Conservation (phyloP, 805 yeast species). For the Spathaspora arborariae region DNA sequence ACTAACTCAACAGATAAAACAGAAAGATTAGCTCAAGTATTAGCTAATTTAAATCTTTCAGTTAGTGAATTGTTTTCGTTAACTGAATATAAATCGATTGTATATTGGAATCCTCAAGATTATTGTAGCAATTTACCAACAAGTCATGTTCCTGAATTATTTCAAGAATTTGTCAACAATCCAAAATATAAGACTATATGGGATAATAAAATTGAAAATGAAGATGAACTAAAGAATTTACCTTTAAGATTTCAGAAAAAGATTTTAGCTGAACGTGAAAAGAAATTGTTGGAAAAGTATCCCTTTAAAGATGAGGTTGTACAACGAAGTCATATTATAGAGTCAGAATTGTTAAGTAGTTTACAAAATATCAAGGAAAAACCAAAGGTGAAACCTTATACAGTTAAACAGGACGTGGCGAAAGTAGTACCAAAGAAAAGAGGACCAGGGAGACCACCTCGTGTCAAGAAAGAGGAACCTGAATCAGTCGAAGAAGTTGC, state of each 20-base stretch:
- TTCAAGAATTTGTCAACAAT: constrained; percentile 26
- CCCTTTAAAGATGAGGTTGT: constrained; percentile 34
- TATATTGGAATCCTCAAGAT: constrained; percentile 57
- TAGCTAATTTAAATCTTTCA: constrained; percentile 44
- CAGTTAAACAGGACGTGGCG: neutral
- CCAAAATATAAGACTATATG: constrained; percentile 27
- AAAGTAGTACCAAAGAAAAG: neutral
- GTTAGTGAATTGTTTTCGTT: constrained; percentile 64
- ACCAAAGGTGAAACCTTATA: neutral
- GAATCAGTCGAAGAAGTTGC: neutral
- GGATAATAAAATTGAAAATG: constrained; percentile 24
- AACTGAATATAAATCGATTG: constrained; percentile 55
- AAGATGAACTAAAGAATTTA: constrained; percentile 22
- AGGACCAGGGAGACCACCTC: neutral
- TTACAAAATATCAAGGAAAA: neutral
- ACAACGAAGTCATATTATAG: constrained; percentile 17
- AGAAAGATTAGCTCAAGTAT: constrained; percentile 36
- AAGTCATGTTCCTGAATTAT: constrained; percentile 29
- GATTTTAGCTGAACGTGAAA: constrained; percentile 30
- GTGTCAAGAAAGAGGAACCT: neutral
- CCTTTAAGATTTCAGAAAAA: constrained; percentile 41
- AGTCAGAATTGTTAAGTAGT: constrained; percentile 13
- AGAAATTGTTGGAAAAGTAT: constrained; percentile 24
- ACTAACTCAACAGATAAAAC: constrained; percentile 9
- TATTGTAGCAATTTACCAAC: constrained; percentile 18